These are phyloP conservation scores for Rhododendron ferrugineum DNA, from an alignment of 148 eudicot species.

Conservation along the genomic window DNA sequence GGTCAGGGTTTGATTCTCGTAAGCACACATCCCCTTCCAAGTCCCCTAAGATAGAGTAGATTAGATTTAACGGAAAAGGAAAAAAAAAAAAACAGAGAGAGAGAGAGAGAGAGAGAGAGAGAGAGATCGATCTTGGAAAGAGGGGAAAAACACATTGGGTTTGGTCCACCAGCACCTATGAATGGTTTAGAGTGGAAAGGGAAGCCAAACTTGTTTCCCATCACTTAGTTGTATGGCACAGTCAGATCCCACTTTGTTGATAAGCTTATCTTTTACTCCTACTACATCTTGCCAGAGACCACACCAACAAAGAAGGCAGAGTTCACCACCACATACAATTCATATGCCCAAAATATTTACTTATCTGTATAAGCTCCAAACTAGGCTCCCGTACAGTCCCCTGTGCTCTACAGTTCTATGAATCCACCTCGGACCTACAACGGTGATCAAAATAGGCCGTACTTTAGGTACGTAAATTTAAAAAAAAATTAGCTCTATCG, in stretches of 20 bases:
- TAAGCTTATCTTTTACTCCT: constrained; percentile 8
- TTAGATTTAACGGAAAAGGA: too few species aligned
- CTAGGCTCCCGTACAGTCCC: background rate
- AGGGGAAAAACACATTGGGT: background rate
- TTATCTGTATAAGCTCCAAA: background rate
- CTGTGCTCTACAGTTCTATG: background rate
- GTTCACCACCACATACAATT: background rate
- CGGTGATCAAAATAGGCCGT: background rate
- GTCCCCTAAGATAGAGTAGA: too few species aligned
- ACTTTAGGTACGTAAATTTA: background rate
- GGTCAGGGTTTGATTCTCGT: too few species aligned
- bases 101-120: background rate
- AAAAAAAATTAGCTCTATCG: background rate
- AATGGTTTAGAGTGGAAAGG: constrained; percentile 10
- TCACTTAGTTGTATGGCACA: constrained; percentile 22
- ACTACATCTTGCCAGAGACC: background rate
- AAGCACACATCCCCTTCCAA: too few species aligned
- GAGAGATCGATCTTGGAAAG: background rate
- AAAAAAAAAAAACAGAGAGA: too few species aligned
- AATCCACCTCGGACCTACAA: background rate
- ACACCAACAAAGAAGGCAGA: background rate
- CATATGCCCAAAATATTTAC: background rate
- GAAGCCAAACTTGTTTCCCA: constrained; percentile 13
- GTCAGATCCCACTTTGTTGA: constrained; percentile 39
- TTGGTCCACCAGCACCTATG: constrained; percentile 27